Conservation (phyloP, 441 rosid genomes). For the Pelargonium myrrhifolium region DNA sequence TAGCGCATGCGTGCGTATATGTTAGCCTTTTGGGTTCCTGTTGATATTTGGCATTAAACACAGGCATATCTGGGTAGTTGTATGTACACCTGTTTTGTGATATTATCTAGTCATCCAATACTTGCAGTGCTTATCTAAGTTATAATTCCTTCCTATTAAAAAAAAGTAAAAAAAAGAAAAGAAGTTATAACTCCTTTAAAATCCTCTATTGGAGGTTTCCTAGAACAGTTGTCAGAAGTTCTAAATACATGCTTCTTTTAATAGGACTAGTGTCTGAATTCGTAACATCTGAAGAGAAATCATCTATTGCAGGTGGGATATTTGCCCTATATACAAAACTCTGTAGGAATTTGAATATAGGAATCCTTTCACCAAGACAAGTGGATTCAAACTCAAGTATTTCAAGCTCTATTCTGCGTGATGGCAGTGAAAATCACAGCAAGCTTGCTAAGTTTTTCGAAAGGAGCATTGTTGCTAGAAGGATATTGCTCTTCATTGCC, state of each 20-base stretch:
- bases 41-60: not conserved
- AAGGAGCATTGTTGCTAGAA: constrained; percentile 44
- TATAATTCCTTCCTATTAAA: too few relatives aligned
- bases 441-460: constrained; percentile 51
- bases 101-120: not conserved
- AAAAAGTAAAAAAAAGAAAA: too few relatives aligned
- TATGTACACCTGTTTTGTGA: not conserved
- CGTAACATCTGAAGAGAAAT: constrained; percentile 10
- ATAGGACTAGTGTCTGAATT: not conserved
- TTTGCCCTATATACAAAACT: constrained; percentile 60
- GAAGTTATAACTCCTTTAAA: too few relatives aligned
- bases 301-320: constrained; percentile 49
- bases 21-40: not conserved
- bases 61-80: not conserved
- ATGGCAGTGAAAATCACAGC: constrained; percentile 26
- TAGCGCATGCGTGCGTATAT: too few relatives aligned
- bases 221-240: not conserved
- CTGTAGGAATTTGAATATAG: constrained; percentile 47
- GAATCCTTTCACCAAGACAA: constrained; percentile 38
- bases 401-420: constrained; percentile 18
- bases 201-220: not conserved
- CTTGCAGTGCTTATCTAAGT: not conserved
- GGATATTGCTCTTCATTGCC: constrained; percentile 51
- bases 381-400: constrained; percentile 20
- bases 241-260: not conserved